Evolutionary conservation across 495 filamentous ascomycete species (phyloP), one percentile per base, ranked within the genome.

Genomic region (Chaetomium fimeti): DNA sequence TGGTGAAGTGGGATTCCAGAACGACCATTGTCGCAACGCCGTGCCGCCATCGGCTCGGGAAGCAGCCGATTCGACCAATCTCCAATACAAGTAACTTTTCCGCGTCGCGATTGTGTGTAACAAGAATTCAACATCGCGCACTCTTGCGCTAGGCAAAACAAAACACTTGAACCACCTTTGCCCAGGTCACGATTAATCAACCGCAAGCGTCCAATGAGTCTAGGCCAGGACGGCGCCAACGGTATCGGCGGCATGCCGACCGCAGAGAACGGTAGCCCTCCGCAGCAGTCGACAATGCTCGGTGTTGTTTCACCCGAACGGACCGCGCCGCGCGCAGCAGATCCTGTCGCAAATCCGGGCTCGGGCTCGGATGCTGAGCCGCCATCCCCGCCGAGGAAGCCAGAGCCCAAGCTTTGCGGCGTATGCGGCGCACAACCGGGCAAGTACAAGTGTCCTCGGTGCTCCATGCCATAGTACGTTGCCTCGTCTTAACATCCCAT

Each of bases 401-500:
- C 62, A 7, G 66, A 49, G 12, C 53, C 58, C 18, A 74, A 69
- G 43, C 25, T 77, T 5, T 90, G 88, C 67, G 81, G 81, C 64
- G 83, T 89, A 20, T 90, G 87, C 74, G 75, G 80, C 57, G 74
- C 74, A 56, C 78, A 87, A 52, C 72, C 75, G 25, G 81, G 76
- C 28, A 89, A 86, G 70, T 89, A 89, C 71, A 87, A 88, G 57
- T 90, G 88, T 74, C 83, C 84, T 3, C 81, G 79, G 36, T 90
- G 88, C 69, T 71, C 69, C n/a, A 64, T 86, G 11, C 80, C 82
- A 75, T 88, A 87, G 87, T 89, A 83, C 65, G 78, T 45, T 25
- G 32, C 24, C 47, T 48, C 25, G 2, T 29, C 13, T 18, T 22
- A n/a, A 18, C 42, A 70, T 52, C 36, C 55, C 52, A 2, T 40